phyloP scores from a whole-genome alignment of 441 rosid genomes.

The Pelargonium australe region DNA sequence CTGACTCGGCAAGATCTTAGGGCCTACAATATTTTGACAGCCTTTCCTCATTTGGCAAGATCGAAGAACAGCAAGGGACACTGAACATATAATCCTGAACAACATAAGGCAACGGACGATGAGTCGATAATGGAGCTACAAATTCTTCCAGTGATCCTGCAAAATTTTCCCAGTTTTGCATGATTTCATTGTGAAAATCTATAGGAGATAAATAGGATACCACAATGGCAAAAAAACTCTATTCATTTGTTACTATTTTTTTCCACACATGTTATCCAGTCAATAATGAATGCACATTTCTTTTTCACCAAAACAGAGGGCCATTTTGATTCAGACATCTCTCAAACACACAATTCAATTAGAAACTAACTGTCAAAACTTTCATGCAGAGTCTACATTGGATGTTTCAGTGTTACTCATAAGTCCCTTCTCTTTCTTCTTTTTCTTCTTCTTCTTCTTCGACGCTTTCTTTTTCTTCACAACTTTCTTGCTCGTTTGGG shows the following conservation, averaged over 20 bases:
- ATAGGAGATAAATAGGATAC: conserved; percentile 13
- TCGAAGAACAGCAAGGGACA: neutral
- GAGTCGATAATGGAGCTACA: neutral
- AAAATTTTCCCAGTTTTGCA: conserved; percentile 27
- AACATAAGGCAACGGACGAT: neutral
- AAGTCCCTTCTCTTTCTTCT: neutral
- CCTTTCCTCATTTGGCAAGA: neutral
- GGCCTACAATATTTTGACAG: neutral
- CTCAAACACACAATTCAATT: neutral
- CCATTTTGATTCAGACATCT: conserved; percentile 7
- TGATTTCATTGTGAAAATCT: conserved; percentile 21
- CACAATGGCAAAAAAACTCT: conserved; percentile 13
- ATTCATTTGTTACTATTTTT: conserved; percentile 19
- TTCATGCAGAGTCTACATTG: neutral
- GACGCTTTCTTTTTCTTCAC: conserved; percentile 66
- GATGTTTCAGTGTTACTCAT: conserved; percentile 3
- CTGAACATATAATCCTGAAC: neutral
- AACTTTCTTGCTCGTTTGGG: conserved; percentile 19
- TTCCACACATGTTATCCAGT: conserved; percentile 12
- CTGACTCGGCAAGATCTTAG: conserved; percentile 79
- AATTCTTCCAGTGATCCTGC: neutral
- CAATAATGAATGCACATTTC: conserved; percentile 15
- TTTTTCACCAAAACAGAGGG: conserved; percentile 10
- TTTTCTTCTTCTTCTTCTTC: conserved; percentile 45
- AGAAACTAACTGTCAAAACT: conserved; percentile 16